These are phyloP conservation scores for Plantago major DNA, from an alignment of 257 asterid species.

Conservation along the genomic window DNA sequence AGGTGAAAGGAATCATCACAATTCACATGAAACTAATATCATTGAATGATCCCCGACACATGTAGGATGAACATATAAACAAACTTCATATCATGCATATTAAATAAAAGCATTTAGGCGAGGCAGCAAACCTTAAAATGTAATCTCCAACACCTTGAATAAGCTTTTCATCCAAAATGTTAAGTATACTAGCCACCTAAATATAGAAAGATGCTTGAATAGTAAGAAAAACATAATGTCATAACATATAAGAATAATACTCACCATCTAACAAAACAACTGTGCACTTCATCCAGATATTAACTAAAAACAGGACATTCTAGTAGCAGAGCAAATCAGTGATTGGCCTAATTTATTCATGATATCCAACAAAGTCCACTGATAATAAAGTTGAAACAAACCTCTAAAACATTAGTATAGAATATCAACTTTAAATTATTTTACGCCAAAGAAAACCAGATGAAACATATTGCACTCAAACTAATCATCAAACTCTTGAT, in stretches of 20 bases:
- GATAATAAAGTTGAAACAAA: too few species aligned
- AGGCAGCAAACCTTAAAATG: conserved; percentile 56
- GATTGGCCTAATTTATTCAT: not conserved
- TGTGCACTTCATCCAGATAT: not conserved
- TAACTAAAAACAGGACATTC: not conserved
- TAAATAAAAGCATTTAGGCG: not conserved
- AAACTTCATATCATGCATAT: too few species aligned
- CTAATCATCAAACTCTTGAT: too few species aligned
- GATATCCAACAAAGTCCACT: not conserved
- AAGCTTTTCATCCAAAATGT: conserved; percentile 78
- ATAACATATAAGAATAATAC: not conserved
- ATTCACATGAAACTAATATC: too few species aligned
- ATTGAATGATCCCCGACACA: too few species aligned
- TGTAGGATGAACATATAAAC: too few species aligned
- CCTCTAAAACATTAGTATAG: too few species aligned
- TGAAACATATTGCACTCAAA: too few species aligned
- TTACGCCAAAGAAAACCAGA: too few species aligned
- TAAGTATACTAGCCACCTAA: conserved; percentile 86
- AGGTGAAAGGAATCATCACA: not conserved
- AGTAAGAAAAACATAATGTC: conserved; percentile 19
- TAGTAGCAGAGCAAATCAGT: not conserved
- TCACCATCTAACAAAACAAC: not conserved
- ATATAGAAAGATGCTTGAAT: conserved; percentile 23
- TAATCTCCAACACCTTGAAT: conserved; percentile 67
- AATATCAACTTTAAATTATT: too few species aligned